These are phyloP conservation scores for Pseudomassariella vexata DNA, from an alignment of 2,329 filamentous ascomycete species.

Conservation along the genomic window DNA sequence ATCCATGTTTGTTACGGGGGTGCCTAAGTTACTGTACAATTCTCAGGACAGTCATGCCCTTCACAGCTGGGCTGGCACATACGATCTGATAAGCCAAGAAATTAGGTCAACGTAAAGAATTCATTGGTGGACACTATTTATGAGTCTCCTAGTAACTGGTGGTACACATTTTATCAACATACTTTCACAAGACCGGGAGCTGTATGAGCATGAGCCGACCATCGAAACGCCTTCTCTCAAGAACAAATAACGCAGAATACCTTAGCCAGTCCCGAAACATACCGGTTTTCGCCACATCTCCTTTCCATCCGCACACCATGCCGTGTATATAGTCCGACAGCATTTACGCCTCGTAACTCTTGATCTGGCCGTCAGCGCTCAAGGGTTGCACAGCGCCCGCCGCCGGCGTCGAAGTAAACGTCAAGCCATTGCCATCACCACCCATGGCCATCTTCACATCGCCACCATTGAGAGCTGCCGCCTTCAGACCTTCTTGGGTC, in stretches of 20 bases:
- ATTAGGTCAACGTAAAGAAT: too few relatives aligned
- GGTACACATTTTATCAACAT: slow-evolving; percentile 3
- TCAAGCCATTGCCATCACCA: slow-evolving; percentile 46
- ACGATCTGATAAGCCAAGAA: too few relatives aligned
- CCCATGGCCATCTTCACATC: slow-evolving; percentile 44
- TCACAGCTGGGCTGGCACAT: too few relatives aligned
- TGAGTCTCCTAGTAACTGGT: slow-evolving; percentile 1
- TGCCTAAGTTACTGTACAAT: too few relatives aligned
- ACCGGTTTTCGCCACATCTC: slow-evolving; percentile 4
- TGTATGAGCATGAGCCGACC: slow-evolving; percentile 2
- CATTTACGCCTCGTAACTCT: slow-evolving; percentile 49
- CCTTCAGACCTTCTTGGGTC: slow-evolving; percentile 69
- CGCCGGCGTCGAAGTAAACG: slow-evolving; percentile 42
- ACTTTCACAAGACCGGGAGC: too few relatives aligned
- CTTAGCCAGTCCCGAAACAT: slow-evolving; percentile 2
- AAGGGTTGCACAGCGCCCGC: slow-evolving; percentile 45
- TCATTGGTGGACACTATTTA: slow-evolving; percentile 5
- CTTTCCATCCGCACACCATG: too few relatives aligned
- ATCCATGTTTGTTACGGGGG: too few relatives aligned
- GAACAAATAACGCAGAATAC: slow-evolving; percentile 3
- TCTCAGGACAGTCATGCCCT: too few relatives aligned
- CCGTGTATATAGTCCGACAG: too few relatives aligned
- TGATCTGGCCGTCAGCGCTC: slow-evolving; percentile 49
- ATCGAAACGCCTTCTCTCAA: slow-evolving; percentile 5
- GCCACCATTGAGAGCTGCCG: slow-evolving; percentile 41